These are phyloP conservation scores for Saccharomyces pastorianus DNA, from an alignment of 1,139 yeast genomes.

Conservation along the genomic window DNA sequence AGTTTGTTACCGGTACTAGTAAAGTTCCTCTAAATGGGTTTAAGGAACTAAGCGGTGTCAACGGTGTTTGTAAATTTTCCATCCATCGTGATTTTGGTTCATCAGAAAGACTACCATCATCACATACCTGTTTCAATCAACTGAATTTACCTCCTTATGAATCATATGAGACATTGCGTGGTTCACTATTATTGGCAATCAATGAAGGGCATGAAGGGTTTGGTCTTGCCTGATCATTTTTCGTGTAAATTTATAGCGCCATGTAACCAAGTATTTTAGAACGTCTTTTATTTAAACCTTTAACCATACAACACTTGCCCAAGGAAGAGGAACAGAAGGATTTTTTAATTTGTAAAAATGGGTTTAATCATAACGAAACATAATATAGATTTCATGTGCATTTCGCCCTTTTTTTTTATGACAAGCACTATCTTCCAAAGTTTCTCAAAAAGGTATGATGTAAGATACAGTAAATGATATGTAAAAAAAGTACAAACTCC, in stretches of 20 bases:
- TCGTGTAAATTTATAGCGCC: not conserved
- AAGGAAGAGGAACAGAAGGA: not conserved
- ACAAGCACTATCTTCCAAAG: not conserved
- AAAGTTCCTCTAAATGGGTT: constrained; percentile 95
- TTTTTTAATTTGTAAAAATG: not conserved
- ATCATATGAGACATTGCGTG: constrained; percentile 75
- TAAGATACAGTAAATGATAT: not conserved
- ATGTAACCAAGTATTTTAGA: not conserved
- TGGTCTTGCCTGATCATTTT: constrained; percentile 39
- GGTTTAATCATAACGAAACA: not conserved
- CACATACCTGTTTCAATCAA: constrained; percentile 96
- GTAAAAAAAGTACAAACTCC: not conserved
- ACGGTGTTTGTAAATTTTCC: constrained; percentile 79
- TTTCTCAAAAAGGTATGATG: not conserved
- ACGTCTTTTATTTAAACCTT: not conserved
- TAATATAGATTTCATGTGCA: not conserved
- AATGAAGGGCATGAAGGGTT: constrained; percentile 97
- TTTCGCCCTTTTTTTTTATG: not conserved
- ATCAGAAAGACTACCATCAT: constrained; percentile 81
- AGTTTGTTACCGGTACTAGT: constrained; percentile 95
- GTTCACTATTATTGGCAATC: constrained; percentile 72
- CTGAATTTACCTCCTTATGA: constrained; percentile 91
- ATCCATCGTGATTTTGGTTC: constrained; percentile 87
- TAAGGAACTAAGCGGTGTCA: constrained; percentile 80
- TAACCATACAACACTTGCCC: not conserved